Evolutionary conservation across 306 rosid species (phyloP).

Genomic region (Quercus alba): DNA sequence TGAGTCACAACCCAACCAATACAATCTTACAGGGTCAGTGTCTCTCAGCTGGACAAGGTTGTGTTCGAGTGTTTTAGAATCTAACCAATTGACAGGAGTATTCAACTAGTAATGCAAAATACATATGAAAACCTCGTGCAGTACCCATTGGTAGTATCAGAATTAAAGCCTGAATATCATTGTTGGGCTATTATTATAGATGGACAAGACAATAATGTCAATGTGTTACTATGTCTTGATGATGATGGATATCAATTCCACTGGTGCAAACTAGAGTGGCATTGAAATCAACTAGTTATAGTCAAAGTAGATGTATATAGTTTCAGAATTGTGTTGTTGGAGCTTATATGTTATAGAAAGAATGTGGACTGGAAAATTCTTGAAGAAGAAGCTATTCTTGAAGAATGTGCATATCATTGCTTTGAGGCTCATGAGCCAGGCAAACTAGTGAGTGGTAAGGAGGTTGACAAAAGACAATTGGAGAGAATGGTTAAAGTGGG

Average conservation of each 20-base stretch:
- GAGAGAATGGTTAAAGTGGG: neutral
- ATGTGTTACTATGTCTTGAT: neutral
- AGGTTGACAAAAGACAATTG: neutral
- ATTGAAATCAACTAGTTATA: neutral
- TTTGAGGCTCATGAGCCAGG: neutral
- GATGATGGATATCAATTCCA: neutral
- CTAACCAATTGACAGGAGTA: neutral
- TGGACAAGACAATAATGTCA: neutral
- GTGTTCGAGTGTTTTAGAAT: neutral
- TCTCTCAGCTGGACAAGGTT: neutral
- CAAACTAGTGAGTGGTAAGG: neutral
- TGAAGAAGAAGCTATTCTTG: neutral
- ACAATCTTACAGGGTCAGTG: neutral
- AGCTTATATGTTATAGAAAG: neutral
- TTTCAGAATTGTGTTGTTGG: neutral
- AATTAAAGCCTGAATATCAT: neutral
- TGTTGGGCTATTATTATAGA: neutral
- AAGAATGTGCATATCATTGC: neutral
- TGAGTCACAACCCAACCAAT: neutral
- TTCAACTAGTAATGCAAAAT: neutral
- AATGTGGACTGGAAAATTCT: neutral
- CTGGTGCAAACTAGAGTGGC: neutral
- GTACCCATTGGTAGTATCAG: neutral
- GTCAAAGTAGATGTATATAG: neutral
- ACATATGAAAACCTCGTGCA: neutral